Evolutionary conservation across 1,284 basidiomycete species (phyloP), one percentile per base, ranked within the genome.

Genomic region (Leucoagaricus sp.): DNA sequence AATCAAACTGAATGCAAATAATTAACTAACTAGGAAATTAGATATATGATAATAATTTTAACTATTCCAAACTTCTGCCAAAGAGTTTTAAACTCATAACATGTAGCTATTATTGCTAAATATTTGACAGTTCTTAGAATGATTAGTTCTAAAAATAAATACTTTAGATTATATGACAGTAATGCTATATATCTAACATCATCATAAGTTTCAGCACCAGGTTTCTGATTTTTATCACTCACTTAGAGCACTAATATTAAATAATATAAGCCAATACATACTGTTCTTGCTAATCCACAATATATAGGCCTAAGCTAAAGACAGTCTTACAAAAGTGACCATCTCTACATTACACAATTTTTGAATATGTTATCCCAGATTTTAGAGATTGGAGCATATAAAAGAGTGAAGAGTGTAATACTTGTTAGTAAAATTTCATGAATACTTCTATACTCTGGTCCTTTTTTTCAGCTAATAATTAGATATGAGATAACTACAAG

Each of bases 211-310:
- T n/a, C n/a, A n/a, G n/a, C n/a, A n/a, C n/a, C n/a, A n/a, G n/a
- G n/a, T n/a, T n/a, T n/a, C n/a, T n/a, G n/a, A n/a, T n/a, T n/a
- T n/a, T n/a, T n/a, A n/a, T n/a, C n/a, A 58, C 59, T 1, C 28
- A 67, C 65, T 55, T 58, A 10, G 64, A 45, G 52, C 69, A 69
- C 68, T 67, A 69, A 1, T 55, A 53, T 54, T 62, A 59, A 2
- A 71, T 65, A 41, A 65, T 54, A 1, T 65, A 55, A 5, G 67
- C 47, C 0, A 70, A 48, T 8, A 61, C 19, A 0, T 63, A 61
- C 48, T 71, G 69, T 48, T 71, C 66, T 2, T 65, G 67, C 53
- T 71, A 70, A 48, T 71, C 67, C 5, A 65, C 68, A 55, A 70
- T 70, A 53, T 63, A 65, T 6, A 64, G 59, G 8, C 64, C 67